Conservation (phyloP, 2,329 filamentous ascomycete species). For the Nemania sp. region DNA sequence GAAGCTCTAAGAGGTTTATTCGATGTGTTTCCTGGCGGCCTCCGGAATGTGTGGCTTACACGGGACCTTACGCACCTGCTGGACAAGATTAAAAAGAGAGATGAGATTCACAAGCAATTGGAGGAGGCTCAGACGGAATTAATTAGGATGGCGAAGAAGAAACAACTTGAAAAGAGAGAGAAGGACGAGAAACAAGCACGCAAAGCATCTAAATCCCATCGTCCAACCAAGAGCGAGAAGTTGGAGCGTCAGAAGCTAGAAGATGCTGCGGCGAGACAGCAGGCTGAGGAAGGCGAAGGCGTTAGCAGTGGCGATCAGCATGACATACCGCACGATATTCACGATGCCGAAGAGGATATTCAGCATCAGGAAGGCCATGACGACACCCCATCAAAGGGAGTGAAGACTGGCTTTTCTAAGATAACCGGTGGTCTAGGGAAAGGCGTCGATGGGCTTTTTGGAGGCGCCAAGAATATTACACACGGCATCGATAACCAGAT, state of each 20-base stretch:
- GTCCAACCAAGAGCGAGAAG: constrained; percentile 64
- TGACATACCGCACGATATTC: constrained; percentile 64
- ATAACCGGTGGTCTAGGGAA: constrained; percentile 64
- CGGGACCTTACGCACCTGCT: constrained; percentile 85
- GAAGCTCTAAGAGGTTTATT: constrained; percentile 86
- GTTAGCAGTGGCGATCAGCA: constrained; percentile 65
- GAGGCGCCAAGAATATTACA: constrained; percentile 60
- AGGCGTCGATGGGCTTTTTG: constrained; percentile 58
- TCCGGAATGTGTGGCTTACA: constrained; percentile 97
- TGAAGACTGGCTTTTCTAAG: constrained; percentile 58
- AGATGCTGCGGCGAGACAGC: constrained; percentile 62
- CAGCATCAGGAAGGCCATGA: constrained; percentile 34
- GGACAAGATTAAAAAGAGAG: constrained; percentile 83
- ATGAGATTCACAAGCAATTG: constrained; percentile 76
- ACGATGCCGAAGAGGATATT: constrained; percentile 54
- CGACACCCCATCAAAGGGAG: constrained; percentile 42
- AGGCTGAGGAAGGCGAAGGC: constrained; percentile 64
- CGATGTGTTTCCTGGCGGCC: constrained; percentile 94
- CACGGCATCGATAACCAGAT: constrained; percentile 65
- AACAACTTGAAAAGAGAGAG: constrained; percentile 75
- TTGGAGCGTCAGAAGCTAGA: constrained; percentile 60
- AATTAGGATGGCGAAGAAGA: constrained; percentile 82
- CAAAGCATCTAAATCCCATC: constrained; percentile 62
- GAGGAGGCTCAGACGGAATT: constrained; percentile 88
- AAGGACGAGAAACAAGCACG: constrained; percentile 74